Evolutionary conservation across 495 filamentous ascomycete genomes (phyloP), one percentile per base, ranked within the genome.

Genomic region (Penicillium bovifimosum): DNA sequence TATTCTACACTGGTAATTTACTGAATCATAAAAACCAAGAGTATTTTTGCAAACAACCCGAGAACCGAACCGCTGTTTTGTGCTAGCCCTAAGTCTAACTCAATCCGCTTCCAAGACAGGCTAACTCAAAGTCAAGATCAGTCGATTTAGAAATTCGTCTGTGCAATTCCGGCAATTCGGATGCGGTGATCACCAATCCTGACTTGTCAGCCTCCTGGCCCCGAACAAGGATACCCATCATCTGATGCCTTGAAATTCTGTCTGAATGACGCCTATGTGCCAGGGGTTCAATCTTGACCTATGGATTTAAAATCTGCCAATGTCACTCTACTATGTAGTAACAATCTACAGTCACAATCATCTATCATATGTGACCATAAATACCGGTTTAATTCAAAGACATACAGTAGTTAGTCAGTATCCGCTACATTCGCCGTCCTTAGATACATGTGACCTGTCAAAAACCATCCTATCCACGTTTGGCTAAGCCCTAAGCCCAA

Each of bases 71-170:
- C 5, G 5, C 2, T 5, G 32, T 36, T 36, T 34, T 50, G 0
- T 13, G 9, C 39, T 42, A 50, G 39, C 48, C 48, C 36, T 33
- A 50, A 50, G 18, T 4, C 36, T 33, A 50, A 50, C 29, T 4
- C 4, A 18, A 27, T 18, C 9, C 6, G 17, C 16, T 18, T 39
- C 36, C 10, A 2, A 24, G 35, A 35, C 41, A 18, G 45, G 20
- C 38, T 26, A 18, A 50, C 24, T 20, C 26, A 24, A 9, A 50
- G 26, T 24, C 29, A 18, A 27, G 38, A 50, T 41, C 47, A 41
- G 47, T 50, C 35, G 16, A 41, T 14, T 50, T 50, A 29, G 14
- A 32, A 50, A 41, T 33, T 16, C 17, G 17, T 45, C 42, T 17
- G 43, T 26, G 31, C 43, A 3, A 18, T 35, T 35, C 43, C n/a